phyloP scores from a whole-genome alignment of 2,329 filamentous ascomycete genomes.

The Aureobasidium sp. region DNA sequence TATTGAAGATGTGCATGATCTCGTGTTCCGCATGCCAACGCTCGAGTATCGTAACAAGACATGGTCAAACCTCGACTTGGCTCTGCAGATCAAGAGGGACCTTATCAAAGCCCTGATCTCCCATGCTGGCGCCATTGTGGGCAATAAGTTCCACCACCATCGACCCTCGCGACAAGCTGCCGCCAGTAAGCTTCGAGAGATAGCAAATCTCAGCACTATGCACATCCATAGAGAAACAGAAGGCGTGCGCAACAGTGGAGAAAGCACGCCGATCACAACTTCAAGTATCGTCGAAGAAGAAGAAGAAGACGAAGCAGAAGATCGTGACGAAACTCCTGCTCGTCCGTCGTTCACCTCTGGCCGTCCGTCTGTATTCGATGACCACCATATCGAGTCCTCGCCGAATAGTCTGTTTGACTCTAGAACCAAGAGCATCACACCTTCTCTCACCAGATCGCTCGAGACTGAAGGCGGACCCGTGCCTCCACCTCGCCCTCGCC shows the following conservation, averaged over 20 bases:
- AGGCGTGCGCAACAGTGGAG: neutral
- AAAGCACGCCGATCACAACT: slow-evolving; percentile 1
- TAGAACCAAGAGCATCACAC: neutral
- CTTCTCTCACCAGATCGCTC: neutral
- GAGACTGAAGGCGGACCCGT: neutral
- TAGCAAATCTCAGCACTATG: slow-evolving; percentile 69
- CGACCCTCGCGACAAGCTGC: slow-evolving; percentile 67
- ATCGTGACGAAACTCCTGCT: neutral
- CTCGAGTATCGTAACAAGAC: slow-evolving; percentile 98
- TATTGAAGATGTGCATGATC: slow-evolving; percentile 92
- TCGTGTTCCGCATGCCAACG: slow-evolving; percentile 89
- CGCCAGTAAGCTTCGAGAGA: slow-evolving; percentile 68
- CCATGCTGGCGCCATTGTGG: slow-evolving; percentile 91
- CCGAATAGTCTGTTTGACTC: neutral
- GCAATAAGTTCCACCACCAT: slow-evolving; percentile 92
- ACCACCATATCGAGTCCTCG: neutral
- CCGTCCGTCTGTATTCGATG: neutral
- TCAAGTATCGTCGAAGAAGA: slow-evolving; percentile 1
- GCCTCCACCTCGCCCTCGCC: neutral
- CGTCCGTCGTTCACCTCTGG: slow-evolving; percentile 9
- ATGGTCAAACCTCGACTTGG: slow-evolving; percentile 95
- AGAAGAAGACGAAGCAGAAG: neutral
- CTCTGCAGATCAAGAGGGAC: slow-evolving; percentile 85
- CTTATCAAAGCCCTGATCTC: slow-evolving; percentile 90
- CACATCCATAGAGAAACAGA: slow-evolving; percentile 24